phyloP scores from a whole-genome alignment of 208 protist genomes.

The Acanthamoeba royreba region DNA sequence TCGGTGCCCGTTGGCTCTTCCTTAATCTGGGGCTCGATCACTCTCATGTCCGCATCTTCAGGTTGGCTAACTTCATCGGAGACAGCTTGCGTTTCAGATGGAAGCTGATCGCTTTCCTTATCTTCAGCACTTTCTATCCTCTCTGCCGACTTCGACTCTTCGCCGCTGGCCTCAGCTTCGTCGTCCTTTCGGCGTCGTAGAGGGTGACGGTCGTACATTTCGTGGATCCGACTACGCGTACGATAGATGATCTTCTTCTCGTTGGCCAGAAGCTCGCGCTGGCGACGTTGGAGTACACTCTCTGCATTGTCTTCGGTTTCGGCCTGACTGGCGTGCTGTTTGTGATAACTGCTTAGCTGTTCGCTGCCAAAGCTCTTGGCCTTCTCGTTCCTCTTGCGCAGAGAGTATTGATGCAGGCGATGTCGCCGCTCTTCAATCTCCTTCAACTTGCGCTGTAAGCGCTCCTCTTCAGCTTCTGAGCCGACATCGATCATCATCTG shows the following conservation, averaged over 20 bases:
- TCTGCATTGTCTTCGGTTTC: not conserved
- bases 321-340: not conserved
- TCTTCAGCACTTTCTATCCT: too few relatives aligned
- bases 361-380: not conserved
- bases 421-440: not conserved
- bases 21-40: too few relatives aligned
- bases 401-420: not conserved
- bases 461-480: not conserved
- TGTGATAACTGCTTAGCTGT: not conserved
- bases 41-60: too few relatives aligned
- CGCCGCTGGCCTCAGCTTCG: too few relatives aligned
- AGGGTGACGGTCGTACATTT: not conserved
- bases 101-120: too few relatives aligned
- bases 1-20: too few relatives aligned
- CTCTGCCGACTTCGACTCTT: too few relatives aligned
- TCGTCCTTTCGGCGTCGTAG: too few relatives aligned
- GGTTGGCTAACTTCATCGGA: too few relatives aligned
- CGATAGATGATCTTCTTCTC: not conserved
- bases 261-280: not conserved
- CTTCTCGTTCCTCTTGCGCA: not conserved
- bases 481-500: too few relatives aligned
- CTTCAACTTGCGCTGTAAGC: not conserved
- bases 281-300: not conserved
- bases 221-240: not conserved
- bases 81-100: too few relatives aligned